Conservation (phyloP, 768 basidiomycete genomes). For the Ephemerocybe angulata region DNA sequence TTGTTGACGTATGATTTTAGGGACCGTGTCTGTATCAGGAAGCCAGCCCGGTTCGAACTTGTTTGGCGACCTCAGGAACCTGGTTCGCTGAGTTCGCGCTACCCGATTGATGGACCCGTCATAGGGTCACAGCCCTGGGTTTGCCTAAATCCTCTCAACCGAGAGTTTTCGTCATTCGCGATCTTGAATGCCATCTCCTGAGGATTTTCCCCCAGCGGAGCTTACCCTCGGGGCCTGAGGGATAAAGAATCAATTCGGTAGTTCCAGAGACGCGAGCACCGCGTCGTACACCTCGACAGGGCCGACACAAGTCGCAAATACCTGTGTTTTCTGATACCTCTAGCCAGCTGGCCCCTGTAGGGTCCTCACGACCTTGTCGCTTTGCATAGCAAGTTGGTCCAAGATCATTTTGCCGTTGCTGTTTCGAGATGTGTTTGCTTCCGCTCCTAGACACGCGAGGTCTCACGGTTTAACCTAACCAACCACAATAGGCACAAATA, state of each 20-base stretch:
- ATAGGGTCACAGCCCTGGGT: neutral
- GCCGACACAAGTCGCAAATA: too few relatives aligned
- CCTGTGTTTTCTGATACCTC: too few relatives aligned
- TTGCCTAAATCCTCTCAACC: neutral
- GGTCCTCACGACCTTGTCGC: neutral
- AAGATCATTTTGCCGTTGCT: neutral
- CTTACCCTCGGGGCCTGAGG: too few relatives aligned
- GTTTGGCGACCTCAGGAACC: conserved; percentile 38
- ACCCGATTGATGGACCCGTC: conserved; percentile 38
- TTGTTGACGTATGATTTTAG: conserved; percentile 47
- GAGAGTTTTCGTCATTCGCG: neutral
- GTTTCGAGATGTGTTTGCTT: neutral
- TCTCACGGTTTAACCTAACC: neutral
- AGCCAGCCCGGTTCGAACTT: conserved; percentile 33
- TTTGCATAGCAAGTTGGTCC: neutral
- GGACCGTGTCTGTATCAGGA: conserved; percentile 32
- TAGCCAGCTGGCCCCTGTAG: too few relatives aligned
- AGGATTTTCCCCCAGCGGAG: too few relatives aligned
- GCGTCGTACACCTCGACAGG: too few relatives aligned
- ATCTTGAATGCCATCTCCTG: neutral
- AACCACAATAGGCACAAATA: neutral
- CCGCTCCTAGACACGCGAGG: neutral
- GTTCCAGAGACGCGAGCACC: too few relatives aligned
- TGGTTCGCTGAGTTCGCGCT: conserved; percentile 42
- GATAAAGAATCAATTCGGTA: too few relatives aligned